Percentiles rank a stretch among this genome's conserved stretches.
Conservation (phyloP, 2,329 filamentous ascomycete genomes). For the Blastomyces silverae region DNA sequence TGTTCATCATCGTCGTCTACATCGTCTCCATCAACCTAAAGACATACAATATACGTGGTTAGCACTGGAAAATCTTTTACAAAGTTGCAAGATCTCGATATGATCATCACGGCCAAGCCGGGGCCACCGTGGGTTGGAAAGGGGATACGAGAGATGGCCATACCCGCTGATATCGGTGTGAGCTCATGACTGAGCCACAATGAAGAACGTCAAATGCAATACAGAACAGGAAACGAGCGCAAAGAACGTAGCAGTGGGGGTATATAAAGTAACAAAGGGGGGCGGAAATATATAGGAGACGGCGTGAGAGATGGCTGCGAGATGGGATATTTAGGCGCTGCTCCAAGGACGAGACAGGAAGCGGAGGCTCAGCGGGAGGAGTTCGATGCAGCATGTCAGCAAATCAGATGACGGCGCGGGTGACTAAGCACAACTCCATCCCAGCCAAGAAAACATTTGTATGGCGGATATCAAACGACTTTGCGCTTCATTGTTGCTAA, state of each 20-base stretch:
- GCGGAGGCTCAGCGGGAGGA: not conserved
- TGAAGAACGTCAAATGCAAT: slow-evolving; percentile 18
- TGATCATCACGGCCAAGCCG: slow-evolving; percentile 9
- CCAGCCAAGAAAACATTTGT: not conserved
- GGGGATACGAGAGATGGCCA: slow-evolving; percentile 25
- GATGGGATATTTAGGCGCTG: slow-evolving; percentile 1
- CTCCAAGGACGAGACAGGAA: not conserved
- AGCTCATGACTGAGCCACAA: slow-evolving; percentile 38
- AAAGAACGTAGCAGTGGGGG: not conserved
- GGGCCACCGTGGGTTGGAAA: slow-evolving; percentile 1
- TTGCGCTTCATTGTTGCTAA: not conserved
- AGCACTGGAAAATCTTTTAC: slow-evolving; percentile 1
- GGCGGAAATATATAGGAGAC: not conserved
- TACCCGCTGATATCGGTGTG: slow-evolving; percentile 46
- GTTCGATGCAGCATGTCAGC: not conserved
- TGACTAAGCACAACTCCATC: not conserved
- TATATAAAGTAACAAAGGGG: not conserved
- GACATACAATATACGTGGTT: slow-evolving; percentile 15
- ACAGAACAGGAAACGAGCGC: slow-evolving; percentile 21
- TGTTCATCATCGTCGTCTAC: slow-evolving; percentile 34
- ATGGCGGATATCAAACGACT: not conserved
- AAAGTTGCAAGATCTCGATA: not conserved
- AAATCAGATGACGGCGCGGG: not conserved
- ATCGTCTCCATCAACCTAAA: slow-evolving; percentile 41
- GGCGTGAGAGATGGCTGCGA: not conserved